Evolutionary conservation across 768 basidiomycete genomes (phyloP), one percentile per base, ranked within the genome.

Genomic region (Hypholoma fasciculare): DNA sequence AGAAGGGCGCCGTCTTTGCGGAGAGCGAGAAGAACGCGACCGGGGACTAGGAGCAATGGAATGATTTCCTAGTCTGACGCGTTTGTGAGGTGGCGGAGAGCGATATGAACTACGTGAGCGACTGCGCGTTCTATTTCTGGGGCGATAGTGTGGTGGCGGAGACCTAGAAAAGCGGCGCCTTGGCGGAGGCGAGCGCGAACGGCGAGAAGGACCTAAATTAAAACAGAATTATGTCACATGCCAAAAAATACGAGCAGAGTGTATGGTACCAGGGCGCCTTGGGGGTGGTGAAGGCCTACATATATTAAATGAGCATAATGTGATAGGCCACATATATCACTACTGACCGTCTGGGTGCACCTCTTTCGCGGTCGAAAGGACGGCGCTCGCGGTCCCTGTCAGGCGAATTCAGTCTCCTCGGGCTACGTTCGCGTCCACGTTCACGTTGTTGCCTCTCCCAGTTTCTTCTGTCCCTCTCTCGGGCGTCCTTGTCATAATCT

Each of bases 31-130:
- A n/a, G 65, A 64, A 9, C 57, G 60, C 37, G 64, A 62, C 14
- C 64, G 65, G 49, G 72, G 59, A 49, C 67, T 69, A 20, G 56
- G 54, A 37, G 56, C 57, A 30, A 69, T 66, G 34, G 72, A 68
- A 57, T 71, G 69, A 42, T 71, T 71, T 14, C 69, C 72, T 16
- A 71, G 53, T 54, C 66, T 67, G 48, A 71, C 56, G 11, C 62
- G 54, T 58, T 61, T 65, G 7, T 58, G 57, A 8, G 61, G 61
- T 30, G 68, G 60, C 37, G 63, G 55, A 20, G 69, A 65, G 30
- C 56, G 68, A 50, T 50, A 56, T 44, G 67, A 65, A 54, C 69
- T 71, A n/a, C 67, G 65, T 37, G 64, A 60, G 12, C 58, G 63
- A 49, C 59, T 66, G 13, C 69, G 67, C 27, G 70, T 54, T 16